Evolutionary conservation across 1,139 yeast species (phyloP).

Genomic region (Lodderomyces beijingensis): DNA sequence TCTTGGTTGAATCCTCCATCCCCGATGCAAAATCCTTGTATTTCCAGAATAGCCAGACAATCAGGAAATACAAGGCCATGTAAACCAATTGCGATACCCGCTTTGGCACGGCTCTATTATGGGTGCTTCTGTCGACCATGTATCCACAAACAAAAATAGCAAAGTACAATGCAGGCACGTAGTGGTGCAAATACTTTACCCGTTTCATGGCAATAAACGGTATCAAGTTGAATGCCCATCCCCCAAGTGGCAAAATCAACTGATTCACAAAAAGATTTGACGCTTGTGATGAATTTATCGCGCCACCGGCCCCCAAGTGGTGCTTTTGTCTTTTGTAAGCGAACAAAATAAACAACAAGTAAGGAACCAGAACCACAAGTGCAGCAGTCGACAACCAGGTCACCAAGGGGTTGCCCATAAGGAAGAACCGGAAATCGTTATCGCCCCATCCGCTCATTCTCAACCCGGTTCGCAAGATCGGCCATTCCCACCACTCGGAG

Average conservation of each 20-base stretch:
- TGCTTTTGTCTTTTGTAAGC: constrained; percentile 35
- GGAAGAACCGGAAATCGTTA: constrained; percentile 47
- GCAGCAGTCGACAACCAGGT: constrained; percentile 53
- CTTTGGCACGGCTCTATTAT: constrained; percentile 11
- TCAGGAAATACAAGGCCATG: constrained; percentile 18
- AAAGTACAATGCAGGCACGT: constrained; percentile 92
- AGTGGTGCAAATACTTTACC: constrained; percentile 95
- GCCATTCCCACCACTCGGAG: constrained; percentile 84
- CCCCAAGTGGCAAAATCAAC: constrained; percentile 63
- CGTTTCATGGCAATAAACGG: constrained; percentile 95
- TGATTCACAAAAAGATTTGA: constrained; percentile 12
- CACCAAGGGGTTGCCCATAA: constrained; percentile 64
- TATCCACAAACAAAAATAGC: constrained; percentile 67
- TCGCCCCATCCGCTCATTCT: constrained; percentile 68
- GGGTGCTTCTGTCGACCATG: constrained; percentile 22
- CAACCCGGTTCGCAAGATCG: constrained; percentile 55
- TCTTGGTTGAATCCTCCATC: constrained; percentile 26
- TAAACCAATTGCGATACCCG: constrained; percentile 13
- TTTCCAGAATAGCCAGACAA: constrained; percentile 27
- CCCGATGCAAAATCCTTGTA: constrained; percentile 29
- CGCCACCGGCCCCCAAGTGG: constrained; percentile 15
- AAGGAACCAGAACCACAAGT: constrained; percentile 18
- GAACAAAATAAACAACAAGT: constrained; percentile 17
- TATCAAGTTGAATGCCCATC: constrained; percentile 88
- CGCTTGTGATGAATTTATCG: constrained; percentile 2